Conservation (phyloP, 2,329 filamentous ascomycete species). For the Phaeosphaeriaceae sp. region DNA sequence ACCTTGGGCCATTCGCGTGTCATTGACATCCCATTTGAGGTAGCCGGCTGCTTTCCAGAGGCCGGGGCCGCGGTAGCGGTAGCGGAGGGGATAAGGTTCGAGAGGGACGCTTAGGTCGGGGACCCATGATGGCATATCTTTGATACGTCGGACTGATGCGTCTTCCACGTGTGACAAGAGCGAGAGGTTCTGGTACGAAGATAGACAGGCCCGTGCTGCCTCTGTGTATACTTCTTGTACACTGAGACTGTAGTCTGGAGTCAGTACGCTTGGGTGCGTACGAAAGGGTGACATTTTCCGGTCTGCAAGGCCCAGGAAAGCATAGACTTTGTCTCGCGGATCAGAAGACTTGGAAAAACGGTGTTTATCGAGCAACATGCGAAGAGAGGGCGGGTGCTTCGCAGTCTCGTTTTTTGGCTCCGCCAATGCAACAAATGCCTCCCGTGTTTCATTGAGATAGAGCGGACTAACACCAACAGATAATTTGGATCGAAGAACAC, state of each 20-base stretch:
- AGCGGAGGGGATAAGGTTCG: slow-evolving; percentile 32
- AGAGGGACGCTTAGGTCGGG: slow-evolving; percentile 32
- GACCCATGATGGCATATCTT: slow-evolving; percentile 32
- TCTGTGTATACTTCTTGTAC: slow-evolving; percentile 29
- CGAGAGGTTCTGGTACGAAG: slow-evolving; percentile 23
- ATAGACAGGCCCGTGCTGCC: slow-evolving; percentile 21
- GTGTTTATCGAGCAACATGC: slow-evolving; percentile 30
- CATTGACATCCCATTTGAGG: slow-evolving; percentile 17
- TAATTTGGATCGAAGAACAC: slow-evolving; percentile 21
- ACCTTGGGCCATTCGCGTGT: slow-evolving; percentile 17
- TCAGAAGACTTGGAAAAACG: slow-evolving; percentile 33
- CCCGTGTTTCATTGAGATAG: slow-evolving; percentile 30
- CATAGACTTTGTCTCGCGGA: slow-evolving; percentile 39
- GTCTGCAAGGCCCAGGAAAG: slow-evolving; percentile 33
- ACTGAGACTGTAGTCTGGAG: slow-evolving; percentile 28
- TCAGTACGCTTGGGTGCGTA: slow-evolving; percentile 16
- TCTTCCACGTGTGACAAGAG: slow-evolving; percentile 35
- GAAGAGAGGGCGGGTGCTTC: slow-evolving; percentile 17
- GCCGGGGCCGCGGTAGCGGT: slow-evolving; percentile 24
- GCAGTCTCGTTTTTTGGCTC: not conserved
- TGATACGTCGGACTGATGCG: slow-evolving; percentile 16
- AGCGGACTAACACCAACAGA: slow-evolving; percentile 27
- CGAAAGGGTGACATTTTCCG: slow-evolving; percentile 26
- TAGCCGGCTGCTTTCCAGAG: slow-evolving; percentile 23
- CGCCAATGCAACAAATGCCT: slow-evolving; percentile 12